phyloP scores from a whole-genome alignment of 306 rosid species.

The Quillaja saponaria region DNA sequence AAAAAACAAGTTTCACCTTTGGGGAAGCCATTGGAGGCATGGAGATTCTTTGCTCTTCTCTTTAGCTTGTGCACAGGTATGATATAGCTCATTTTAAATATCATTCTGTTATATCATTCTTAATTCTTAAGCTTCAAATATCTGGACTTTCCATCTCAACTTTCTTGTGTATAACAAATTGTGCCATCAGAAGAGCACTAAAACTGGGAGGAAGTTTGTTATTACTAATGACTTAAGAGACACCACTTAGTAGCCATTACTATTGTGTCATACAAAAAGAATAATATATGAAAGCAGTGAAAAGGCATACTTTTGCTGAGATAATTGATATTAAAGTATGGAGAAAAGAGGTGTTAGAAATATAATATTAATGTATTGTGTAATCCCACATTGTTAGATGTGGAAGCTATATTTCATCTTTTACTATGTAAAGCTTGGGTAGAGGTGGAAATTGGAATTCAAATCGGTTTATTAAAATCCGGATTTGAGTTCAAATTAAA shows the following conservation, averaged over 20 bases:
- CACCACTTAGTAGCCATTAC: background rate
- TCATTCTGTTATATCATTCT: background rate
- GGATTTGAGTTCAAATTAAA: too few species aligned
- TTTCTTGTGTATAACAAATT: slow-evolving; percentile 7
- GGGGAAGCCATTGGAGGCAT: slow-evolving; percentile 99
- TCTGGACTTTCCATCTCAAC: too few species aligned
- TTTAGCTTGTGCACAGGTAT: slow-evolving; percentile 93
- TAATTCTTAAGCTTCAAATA: slow-evolving; percentile 2
- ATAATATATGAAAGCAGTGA: background rate
- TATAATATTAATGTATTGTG: too few species aligned
- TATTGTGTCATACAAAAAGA: background rate
- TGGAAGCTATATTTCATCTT: too few species aligned
- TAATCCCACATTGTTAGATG: too few species aligned
- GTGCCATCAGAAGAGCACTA: slow-evolving; percentile 16
- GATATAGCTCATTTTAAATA: slow-evolving; percentile 23
- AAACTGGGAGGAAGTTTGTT: slow-evolving; percentile 21
- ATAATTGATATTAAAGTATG: background rate
- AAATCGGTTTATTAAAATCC: too few species aligned
- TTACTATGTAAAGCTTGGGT: too few species aligned
- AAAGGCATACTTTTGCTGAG: background rate
- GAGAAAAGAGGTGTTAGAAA: too few species aligned
- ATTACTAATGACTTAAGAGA: slow-evolving; percentile 14
- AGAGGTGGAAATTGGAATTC: too few species aligned
- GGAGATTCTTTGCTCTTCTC: slow-evolving; percentile 92
- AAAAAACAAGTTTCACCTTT: slow-evolving; percentile 85